phyloP scores from a whole-genome alignment of 1,284 basidiomycete species.

The Coriolopsis trogii region DNA sequence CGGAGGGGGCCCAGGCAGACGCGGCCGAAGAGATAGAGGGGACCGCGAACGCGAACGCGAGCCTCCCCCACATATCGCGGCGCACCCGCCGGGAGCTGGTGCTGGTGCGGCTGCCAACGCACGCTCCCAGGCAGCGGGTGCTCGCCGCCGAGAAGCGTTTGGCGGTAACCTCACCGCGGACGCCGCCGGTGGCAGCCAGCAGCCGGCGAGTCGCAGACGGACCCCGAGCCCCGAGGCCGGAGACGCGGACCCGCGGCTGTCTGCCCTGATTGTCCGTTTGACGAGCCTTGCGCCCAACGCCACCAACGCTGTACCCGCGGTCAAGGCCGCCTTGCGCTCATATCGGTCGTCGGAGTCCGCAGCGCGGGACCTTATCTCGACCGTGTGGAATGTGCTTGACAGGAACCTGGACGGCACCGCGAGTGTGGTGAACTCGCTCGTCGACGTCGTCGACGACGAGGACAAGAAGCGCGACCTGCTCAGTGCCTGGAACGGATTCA shows the following conservation, averaged over 20 bases:
- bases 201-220: conserved; percentile 39
- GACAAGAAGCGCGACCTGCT: conserved; percentile 83
- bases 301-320: conserved; percentile 71
- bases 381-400: conserved; percentile 86
- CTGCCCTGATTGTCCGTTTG: conserved; percentile 71
- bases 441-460: conserved; percentile 82
- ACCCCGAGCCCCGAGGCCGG: conserved; percentile 49
- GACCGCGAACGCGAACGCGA: conserved; percentile 54
- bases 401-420: conserved; percentile 76
- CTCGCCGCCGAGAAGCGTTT: conserved; percentile 61
- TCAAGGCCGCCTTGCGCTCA: conserved; percentile 80
- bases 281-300: conserved; percentile 72
- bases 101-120: too few species aligned
- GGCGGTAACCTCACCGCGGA: conserved; percentile 63
- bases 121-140: conserved; percentile 36
- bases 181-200: conserved; percentile 32
- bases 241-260: conserved; percentile 66
- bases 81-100: conserved; percentile 16
- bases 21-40: conserved; percentile 39
- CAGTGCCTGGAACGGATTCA: conserved; percentile 82
- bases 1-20: conserved; percentile 38
- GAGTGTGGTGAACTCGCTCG: conserved; percentile 76
- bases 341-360: conserved; percentile 81
- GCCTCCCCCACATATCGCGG: conserved; percentile 37
- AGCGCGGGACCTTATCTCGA: conserved; percentile 85